These are phyloP conservation scores for Diaporthe capsici DNA, from an alignment of 2,329 filamentous ascomycete genomes.

Conservation along the genomic window DNA sequence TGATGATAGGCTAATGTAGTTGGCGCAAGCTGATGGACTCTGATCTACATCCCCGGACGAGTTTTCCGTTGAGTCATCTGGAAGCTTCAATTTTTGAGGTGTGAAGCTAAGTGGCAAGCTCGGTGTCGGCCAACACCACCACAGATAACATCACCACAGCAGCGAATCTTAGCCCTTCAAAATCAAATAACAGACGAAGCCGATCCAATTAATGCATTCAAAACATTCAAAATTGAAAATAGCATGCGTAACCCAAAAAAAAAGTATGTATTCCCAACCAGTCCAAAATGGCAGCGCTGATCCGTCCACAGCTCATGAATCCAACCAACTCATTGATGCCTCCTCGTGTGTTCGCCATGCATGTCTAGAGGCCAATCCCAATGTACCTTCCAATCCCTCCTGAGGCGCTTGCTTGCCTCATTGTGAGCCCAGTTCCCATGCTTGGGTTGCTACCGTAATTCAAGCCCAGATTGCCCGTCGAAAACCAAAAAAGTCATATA, in stretches of 20 bases:
- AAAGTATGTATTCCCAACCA: neutral
- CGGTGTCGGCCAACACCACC: neutral
- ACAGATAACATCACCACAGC: neutral
- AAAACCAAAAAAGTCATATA: neutral
- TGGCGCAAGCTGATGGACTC: neutral
- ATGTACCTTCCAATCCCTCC: neutral
- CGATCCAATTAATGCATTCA: neutral
- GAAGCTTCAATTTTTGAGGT: constrained; percentile 34
- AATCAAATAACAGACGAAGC: neutral
- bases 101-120: constrained; percentile 28
- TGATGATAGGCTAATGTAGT: neutral
- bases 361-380: neutral
- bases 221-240: neutral
- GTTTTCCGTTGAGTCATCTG: constrained; percentile 39
- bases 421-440: neutral
- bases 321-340: neutral
- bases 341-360: neutral
- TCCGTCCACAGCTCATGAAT: constrained; percentile 1
- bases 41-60: constrained; percentile 25
- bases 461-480: neutral
- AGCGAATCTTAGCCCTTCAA: neutral
- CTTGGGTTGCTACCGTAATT: neutral
- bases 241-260: no score
- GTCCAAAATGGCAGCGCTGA: constrained; percentile 10
- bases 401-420: neutral